Conservation (phyloP, 768 basidiomycete genomes). For the Suillus occidentalis region DNA sequence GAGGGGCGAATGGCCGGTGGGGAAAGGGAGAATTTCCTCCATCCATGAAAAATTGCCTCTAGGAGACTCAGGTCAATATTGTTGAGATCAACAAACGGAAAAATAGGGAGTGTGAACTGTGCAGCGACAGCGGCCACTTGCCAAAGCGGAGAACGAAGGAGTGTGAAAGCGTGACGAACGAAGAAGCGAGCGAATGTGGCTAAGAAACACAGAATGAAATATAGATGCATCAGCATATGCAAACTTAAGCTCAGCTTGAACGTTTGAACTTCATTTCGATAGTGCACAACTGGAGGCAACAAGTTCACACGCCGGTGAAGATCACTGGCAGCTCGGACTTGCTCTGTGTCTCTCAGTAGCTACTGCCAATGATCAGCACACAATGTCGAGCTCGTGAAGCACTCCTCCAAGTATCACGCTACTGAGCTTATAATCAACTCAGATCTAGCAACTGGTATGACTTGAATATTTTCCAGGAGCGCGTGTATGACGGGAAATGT, state of each 20-base stretch:
- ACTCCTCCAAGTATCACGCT: not conserved
- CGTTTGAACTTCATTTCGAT: too few relatives aligned
- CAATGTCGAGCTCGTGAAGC: too few relatives aligned
- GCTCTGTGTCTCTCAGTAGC: too few relatives aligned
- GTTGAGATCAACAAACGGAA: not conserved
- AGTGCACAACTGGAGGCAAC: too few relatives aligned
- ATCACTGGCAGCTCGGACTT: too few relatives aligned
- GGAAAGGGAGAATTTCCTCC: constrained; percentile 5
- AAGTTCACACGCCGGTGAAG: too few relatives aligned
- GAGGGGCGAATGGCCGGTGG: constrained; percentile 6
- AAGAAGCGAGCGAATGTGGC: constrained; percentile 16
- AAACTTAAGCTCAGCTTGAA: not conserved
- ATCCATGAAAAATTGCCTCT: not conserved
- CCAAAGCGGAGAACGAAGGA: too few relatives aligned
- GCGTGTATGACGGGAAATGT: not conserved
- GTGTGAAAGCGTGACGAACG: not conserved
- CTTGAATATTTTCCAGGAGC: not conserved
- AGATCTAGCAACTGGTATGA: not conserved
- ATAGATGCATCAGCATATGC: not conserved
- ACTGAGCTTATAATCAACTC: not conserved
- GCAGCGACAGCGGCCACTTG: not conserved
- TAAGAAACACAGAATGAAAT: not conserved
- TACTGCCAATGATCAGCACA: too few relatives aligned
- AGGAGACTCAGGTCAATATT: not conserved
- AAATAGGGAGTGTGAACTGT: constrained; percentile 1